A percentile compares a stretch with the other conserved stretches of the same genome.
Conservation (phyloP, 2,329 filamentous ascomycete species). For the Alternaria solani region DNA sequence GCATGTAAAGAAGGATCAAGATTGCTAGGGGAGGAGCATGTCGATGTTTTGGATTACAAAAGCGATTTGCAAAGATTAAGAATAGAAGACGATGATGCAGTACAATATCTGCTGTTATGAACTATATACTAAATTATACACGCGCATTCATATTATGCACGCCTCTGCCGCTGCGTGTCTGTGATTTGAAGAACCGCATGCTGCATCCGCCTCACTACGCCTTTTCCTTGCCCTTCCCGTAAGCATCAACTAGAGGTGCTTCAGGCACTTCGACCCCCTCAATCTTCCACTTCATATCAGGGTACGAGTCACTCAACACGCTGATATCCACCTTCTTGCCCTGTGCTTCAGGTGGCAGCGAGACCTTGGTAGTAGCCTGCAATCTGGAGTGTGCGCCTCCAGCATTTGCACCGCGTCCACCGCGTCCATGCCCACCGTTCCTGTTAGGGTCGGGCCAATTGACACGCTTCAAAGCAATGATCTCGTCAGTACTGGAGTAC, state of each 20-base stretch:
- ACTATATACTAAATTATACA: no score
- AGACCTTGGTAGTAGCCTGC: conserved; percentile 65
- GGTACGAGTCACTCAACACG: conserved; percentile 87
- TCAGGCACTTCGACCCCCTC: conserved; percentile 61
- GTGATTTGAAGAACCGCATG: no score
- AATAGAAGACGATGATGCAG: not conserved
- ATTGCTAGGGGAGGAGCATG: not conserved
- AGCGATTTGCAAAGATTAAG: not conserved
- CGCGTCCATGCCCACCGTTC: conserved; percentile 7
- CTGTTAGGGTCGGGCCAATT: conserved; percentile 67
- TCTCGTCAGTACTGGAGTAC: conserved; percentile 72
- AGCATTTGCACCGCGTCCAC: conserved; percentile 11
- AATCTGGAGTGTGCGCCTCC: conserved; percentile 50
- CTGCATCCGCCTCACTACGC: not conserved
- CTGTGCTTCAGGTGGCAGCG: conserved; percentile 63
- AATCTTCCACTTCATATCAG: conserved; percentile 73
- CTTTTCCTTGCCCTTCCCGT: conserved; percentile 39
- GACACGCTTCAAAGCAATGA: conserved; percentile 85
- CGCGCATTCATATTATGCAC: no score
- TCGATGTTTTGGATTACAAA: not conserved
- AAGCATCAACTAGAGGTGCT: conserved; percentile 42
- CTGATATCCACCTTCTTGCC: conserved; percentile 73
- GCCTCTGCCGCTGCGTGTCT: not conserved
- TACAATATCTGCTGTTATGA: not conserved
- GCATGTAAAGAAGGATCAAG: not conserved